Conservation (phyloP, 2,329 filamentous ascomycete genomes). For the Aspergillus versicolor region DNA sequence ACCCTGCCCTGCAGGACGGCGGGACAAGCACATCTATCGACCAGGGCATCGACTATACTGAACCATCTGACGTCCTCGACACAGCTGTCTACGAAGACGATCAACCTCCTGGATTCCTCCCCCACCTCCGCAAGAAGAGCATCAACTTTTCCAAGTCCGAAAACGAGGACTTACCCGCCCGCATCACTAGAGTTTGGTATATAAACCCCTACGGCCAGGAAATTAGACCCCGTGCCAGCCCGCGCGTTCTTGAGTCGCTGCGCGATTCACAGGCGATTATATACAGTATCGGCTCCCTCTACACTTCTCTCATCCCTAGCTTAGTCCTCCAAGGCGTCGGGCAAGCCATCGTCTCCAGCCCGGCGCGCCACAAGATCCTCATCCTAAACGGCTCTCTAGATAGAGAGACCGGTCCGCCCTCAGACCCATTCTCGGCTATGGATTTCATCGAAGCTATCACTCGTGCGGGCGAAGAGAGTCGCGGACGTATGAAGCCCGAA, state of each 20-base stretch:
- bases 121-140: slow-evolving; percentile 74
- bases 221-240: slow-evolving; percentile 80
- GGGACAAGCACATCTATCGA: slow-evolving; percentile 22
- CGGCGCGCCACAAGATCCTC: slow-evolving; percentile 68
- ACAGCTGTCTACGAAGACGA: slow-evolving; percentile 45
- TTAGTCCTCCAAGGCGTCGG: slow-evolving; percentile 77
- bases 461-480: slow-evolving; percentile 69
- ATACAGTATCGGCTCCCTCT: slow-evolving; percentile 92
- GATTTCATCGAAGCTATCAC: slow-evolving; percentile 83
- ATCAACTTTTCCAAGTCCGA: slow-evolving; percentile 78
- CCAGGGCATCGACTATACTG: slow-evolving; percentile 21
- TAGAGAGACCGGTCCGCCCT: slow-evolving; percentile 76
- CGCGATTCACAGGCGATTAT: slow-evolving; percentile 66
- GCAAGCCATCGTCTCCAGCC: slow-evolving; percentile 55
- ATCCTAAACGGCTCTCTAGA: slow-evolving; percentile 83
- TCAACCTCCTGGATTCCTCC: slow-evolving; percentile 63
- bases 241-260: slow-evolving; percentile 71
- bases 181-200: slow-evolving; percentile 87
- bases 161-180: slow-evolving; percentile 74
- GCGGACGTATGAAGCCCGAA: slow-evolving; percentile 40
- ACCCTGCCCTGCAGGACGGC: slow-evolving; percentile 33
- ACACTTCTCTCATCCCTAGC: slow-evolving; percentile 83
- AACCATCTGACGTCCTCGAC: slow-evolving; percentile 34
- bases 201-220: slow-evolving; percentile 99
- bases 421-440: slow-evolving; percentile 64